Conservation (phyloP, 73 alveolate genomes). For the Blepharisma japonicum region DNA sequence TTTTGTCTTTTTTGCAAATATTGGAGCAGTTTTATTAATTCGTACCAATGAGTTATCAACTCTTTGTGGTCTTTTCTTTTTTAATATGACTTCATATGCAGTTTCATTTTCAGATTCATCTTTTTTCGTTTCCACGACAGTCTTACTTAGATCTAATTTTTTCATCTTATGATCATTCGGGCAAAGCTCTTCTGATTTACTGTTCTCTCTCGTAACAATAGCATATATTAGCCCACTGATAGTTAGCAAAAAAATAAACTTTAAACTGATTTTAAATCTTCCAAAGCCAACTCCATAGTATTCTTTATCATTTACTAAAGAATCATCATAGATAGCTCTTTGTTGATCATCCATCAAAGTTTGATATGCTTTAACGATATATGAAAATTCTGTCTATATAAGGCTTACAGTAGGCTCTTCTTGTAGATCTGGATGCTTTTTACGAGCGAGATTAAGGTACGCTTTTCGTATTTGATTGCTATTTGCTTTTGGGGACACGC, state of each 20-base stretch:
- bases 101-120: no score
- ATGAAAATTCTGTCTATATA: conserved; percentile 48
- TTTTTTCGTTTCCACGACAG: no score
- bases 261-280: conserved; percentile 40
- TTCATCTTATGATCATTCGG: conserved; percentile 4
- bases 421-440: conserved; percentile 65
- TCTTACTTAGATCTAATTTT: neutral
- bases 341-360: conserved; percentile 49
- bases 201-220: neutral
- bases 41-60: no score
- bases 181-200: neutral
- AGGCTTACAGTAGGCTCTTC: conserved; percentile 35
- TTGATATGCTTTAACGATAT: conserved; percentile 58
- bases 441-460: conserved; percentile 48
- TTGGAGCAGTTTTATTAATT: no score
- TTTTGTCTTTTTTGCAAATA: no score
- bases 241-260: conserved; percentile 39
- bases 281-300: conserved; percentile 53
- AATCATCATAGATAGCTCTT: conserved; percentile 68
- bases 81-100: no score
- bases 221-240: neutral
- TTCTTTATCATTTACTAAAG: conserved; percentile 49
- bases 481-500: conserved; percentile 50
- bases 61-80: no score
- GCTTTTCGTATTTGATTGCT: conserved; percentile 47